Evolutionary conservation across 257 asterid species (phyloP).

Genomic region (Euphrasia confusa): DNA sequence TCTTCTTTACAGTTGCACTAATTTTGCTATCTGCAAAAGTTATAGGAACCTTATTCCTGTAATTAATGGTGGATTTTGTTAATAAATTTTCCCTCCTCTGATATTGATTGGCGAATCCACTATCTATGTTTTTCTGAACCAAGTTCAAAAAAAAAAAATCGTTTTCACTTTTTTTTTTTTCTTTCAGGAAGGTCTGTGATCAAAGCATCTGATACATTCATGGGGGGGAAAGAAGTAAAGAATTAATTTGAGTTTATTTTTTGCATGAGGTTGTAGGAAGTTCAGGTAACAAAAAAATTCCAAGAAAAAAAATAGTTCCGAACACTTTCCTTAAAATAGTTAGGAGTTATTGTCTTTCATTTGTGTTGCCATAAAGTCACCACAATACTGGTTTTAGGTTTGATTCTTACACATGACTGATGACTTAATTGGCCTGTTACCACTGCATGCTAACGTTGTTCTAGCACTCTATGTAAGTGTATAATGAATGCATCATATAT

Average conservation of each 20-base stretch:
- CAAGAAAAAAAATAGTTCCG: background rate
- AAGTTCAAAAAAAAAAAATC: background rate
- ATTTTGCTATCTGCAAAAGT: conserved; percentile 46
- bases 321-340: background rate
- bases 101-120: conserved; percentile 66
- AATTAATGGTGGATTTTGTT: conserved; percentile 39
- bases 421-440: background rate
- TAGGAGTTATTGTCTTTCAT: background rate
- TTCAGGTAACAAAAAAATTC: conserved; percentile 1
- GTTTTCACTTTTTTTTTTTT: conserved; percentile 20
- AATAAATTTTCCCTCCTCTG: conserved; percentile 9
- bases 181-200: conserved; percentile 59
- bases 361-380: background rate
- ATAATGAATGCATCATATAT: background rate
- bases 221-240: conserved; percentile 20
- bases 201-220: conserved; percentile 38
- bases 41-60: conserved; percentile 77
- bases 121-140: conserved; percentile 49
- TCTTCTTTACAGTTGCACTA: conserved; percentile 39
- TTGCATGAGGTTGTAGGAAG: conserved; percentile 21
- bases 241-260: conserved; percentile 29
- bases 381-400: too few relatives aligned
- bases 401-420: background rate
- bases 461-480: background rate
- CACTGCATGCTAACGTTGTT: background rate